These are phyloP conservation scores for Liquidambar formosana DNA, from an alignment of 164 flowering plant species.

Conservation along the genomic window DNA sequence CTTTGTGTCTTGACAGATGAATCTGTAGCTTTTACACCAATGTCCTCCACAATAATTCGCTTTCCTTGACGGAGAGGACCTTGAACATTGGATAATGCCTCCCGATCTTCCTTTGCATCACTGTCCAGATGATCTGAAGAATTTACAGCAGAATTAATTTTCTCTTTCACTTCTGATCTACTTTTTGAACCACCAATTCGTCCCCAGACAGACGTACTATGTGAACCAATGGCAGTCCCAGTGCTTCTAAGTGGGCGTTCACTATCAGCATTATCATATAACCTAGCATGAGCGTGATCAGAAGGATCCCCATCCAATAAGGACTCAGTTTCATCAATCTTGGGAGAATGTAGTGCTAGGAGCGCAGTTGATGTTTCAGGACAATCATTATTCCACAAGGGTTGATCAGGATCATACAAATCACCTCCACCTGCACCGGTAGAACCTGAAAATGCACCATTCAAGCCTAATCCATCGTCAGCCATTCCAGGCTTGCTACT, in stretches of 20 bases:
- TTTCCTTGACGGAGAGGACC: conserved; percentile 40
- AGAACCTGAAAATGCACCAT: conserved; percentile 38
- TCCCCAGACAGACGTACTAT: conserved; percentile 65
- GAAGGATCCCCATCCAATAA: conserved; percentile 44
- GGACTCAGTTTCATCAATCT: conserved; percentile 45
- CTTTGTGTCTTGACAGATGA: conserved; percentile 32
- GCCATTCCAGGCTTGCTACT: conserved; percentile 40
- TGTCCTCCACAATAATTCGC: conserved; percentile 30
- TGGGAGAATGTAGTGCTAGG: conserved; percentile 42
- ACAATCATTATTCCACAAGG: conserved; percentile 68
- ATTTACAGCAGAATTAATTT: conserved; percentile 29
- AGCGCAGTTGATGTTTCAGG: conserved; percentile 56
- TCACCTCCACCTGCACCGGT: conserved; percentile 58
- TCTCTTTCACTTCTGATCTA: conserved; percentile 41
- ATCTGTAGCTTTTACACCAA: conserved; percentile 30
- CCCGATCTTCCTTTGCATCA: conserved; percentile 41
- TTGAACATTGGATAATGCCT: conserved; percentile 22
- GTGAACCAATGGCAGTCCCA: conserved; percentile 36
- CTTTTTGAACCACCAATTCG: conserved; percentile 48
- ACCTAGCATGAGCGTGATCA: conserved; percentile 28
- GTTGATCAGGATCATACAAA: conserved; percentile 97
- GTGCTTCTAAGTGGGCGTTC: conserved; percentile 35
- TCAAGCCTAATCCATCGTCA: conserved; percentile 46
- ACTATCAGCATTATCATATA: conserved; percentile 31
- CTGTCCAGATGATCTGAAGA: conserved; percentile 32